These are phyloP conservation scores for Clarkia xantiana DNA, from an alignment of 345 rosid genomes.

Conservation along the genomic window DNA sequence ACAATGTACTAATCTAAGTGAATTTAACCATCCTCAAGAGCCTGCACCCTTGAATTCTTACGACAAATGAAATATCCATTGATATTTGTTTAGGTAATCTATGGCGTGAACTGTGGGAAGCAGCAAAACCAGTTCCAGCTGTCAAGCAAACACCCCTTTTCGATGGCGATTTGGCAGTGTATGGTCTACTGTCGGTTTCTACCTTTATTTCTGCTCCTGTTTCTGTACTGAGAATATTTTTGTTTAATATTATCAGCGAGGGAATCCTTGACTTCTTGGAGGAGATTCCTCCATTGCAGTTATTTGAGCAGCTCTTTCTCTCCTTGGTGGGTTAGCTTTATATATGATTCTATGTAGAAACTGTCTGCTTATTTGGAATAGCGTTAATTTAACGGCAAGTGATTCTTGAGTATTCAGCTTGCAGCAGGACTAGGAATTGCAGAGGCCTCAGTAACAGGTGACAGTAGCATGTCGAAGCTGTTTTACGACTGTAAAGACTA, in stretches of 20 bases:
- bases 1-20: too few relatives aligned
- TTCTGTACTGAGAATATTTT: slow-evolving; percentile 2
- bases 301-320: slow-evolving; percentile 72
- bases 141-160: slow-evolving; percentile 79
- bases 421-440: slow-evolving; percentile 52
- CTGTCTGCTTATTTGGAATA: background rate
- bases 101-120: slow-evolving; percentile 93
- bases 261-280: slow-evolving; percentile 67
- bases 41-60: background rate
- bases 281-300: slow-evolving; percentile 54
- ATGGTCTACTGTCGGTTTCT: slow-evolving; percentile 20
- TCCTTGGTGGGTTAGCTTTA: slow-evolving; percentile 47
- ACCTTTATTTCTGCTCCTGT: slow-evolving; percentile 4
- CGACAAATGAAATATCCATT: slow-evolving; percentile 3
- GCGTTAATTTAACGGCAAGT: background rate
- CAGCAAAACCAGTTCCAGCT: slow-evolving; percentile 81
- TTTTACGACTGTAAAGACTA: slow-evolving; percentile 80
- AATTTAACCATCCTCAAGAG: too few relatives aligned
- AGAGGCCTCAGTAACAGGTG: slow-evolving; percentile 39
- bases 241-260: slow-evolving; percentile 39
- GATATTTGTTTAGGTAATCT: slow-evolving; percentile 49
- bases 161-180: slow-evolving; percentile 95
- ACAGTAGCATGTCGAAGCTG: slow-evolving; percentile 49
- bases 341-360: background rate
- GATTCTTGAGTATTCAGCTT: slow-evolving; percentile 30